Evolutionary conservation across 352 stramenopile genomes (phyloP).

Genomic region (Pythium sp.): DNA sequence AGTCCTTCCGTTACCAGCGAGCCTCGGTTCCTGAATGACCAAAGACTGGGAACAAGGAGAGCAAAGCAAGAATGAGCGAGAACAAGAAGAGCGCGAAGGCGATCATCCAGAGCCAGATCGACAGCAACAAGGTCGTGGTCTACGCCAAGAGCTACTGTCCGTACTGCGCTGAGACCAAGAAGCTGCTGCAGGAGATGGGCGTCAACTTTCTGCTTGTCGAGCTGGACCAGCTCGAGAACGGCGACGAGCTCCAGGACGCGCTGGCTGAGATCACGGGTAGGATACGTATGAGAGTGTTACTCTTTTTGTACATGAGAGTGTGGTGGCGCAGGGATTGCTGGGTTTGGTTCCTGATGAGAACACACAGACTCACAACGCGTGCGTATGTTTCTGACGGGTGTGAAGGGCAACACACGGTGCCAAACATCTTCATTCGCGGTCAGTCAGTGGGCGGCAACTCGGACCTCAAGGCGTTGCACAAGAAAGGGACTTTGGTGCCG

Average conservation of each 20-base stretch:
- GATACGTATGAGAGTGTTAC: neutral
- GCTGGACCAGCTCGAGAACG: conserved; percentile 49
- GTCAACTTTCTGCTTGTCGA: conserved; percentile 59
- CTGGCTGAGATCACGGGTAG: conserved; percentile 56
- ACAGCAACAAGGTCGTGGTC: conserved; percentile 29
- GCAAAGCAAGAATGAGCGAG: neutral
- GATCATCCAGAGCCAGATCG: neutral
- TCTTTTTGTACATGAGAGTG: neutral
- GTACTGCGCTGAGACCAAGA: conserved; percentile 88
- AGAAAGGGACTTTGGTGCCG: conserved; percentile 65
- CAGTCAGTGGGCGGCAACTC: conserved; percentile 95
- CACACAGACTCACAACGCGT: neutral
- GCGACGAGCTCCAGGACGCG: conserved; percentile 57
- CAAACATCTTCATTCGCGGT: conserved; percentile 96
- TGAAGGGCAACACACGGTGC: conserved; percentile 89
- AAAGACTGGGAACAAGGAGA: neutral
- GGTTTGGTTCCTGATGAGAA: neutral
- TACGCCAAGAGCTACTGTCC: conserved; percentile 96
- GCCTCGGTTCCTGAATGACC: neutral
- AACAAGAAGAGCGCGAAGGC: neutral
- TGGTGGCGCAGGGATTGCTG: neutral
- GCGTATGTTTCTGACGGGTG: neutral
- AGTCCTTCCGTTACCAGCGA: neutral
- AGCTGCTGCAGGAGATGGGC: conserved; percentile 50
- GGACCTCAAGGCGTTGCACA: conserved; percentile 88